phyloP scores from a whole-genome alignment of 345 rosid species.

The Euphorbia lathyris region DNA sequence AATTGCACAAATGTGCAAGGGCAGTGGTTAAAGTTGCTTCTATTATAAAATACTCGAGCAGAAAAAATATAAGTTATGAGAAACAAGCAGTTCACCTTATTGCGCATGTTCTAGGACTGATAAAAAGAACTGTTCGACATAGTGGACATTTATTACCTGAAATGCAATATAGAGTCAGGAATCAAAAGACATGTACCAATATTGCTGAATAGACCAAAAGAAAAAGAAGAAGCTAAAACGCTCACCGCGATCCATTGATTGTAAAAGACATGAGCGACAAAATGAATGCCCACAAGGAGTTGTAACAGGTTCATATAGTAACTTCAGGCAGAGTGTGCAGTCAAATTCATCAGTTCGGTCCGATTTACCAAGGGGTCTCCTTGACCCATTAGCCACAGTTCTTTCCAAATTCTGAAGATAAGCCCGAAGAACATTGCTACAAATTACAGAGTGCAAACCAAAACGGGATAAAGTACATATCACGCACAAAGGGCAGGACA shows the following conservation, averaged over 20 bases:
- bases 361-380: constrained; percentile 41
- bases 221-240: constrained; percentile 18
- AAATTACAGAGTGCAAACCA: constrained; percentile 35
- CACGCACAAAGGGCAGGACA: not conserved
- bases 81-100: constrained; percentile 52
- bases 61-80: not conserved
- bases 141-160: constrained; percentile 94
- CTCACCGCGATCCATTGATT: constrained; percentile 90
- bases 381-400: constrained; percentile 29
- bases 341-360: constrained; percentile 84
- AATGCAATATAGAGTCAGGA: constrained; percentile 19
- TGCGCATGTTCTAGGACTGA: constrained; percentile 79
- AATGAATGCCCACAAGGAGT: constrained; percentile 98
- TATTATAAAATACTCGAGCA: constrained; percentile 1
- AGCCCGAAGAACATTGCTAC: constrained; percentile 72
- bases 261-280: constrained; percentile 86
- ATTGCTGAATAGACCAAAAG: not conserved
- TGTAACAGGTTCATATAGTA: constrained; percentile 81
- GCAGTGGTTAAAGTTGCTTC: not conserved
- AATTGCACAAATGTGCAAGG: constrained; percentile 9
- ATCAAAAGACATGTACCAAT: constrained; percentile 3
- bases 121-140: constrained; percentile 85
- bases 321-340: constrained; percentile 87
- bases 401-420: constrained; percentile 65
- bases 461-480: constrained; percentile 17